Evolutionary conservation across 805 yeast species (phyloP), one percentile per base, ranked within the genome.

Genomic region (Scheffersomyces lignosus): DNA sequence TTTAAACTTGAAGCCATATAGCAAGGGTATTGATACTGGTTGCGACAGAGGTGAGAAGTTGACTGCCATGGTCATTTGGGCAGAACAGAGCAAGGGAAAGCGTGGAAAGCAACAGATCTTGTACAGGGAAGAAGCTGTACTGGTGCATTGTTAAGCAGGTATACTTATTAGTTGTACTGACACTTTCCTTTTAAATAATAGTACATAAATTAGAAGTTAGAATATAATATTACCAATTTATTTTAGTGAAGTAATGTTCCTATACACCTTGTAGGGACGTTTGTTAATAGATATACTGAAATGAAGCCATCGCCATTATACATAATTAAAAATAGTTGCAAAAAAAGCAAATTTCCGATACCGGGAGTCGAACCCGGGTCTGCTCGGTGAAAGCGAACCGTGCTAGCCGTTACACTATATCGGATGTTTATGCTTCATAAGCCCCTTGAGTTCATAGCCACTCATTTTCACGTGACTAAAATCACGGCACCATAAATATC

Each of bases 281-380:
- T n/a, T n/a, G n/a, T n/a, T n/a, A n/a, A n/a, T n/a, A n/a, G n/a
- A n/a, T n/a, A n/a, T n/a, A n/a, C n/a, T n/a, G n/a, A n/a, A n/a
- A n/a, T n/a, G n/a, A n/a, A n/a, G n/a, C n/a, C n/a, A n/a, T n/a
- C n/a, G n/a, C n/a, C n/a, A n/a, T n/a, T n/a, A n/a, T n/a, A n/a
- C n/a, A n/a, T n/a, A n/a, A n/a, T n/a, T n/a, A n/a, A n/a, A 20
- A 20, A 20, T 7, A 20, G 7, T 20, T 20, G 9, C 7, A 20
- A 20, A 20, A 20, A 20, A 14, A 16, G 15, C 18, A 13, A 29
- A 15, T 20, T 75, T 79, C 85, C 85, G 83, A 77, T 78, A 72
- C 86, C 83, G 85, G 85, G 85, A 78, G 83, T 80, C 83, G 85
- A 80, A 80, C 85, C 84, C 85, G 83, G 81, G 78, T 72, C 66